Conservation (phyloP, 176 grass and related monocot species). For the Oryza officinalis region DNA sequence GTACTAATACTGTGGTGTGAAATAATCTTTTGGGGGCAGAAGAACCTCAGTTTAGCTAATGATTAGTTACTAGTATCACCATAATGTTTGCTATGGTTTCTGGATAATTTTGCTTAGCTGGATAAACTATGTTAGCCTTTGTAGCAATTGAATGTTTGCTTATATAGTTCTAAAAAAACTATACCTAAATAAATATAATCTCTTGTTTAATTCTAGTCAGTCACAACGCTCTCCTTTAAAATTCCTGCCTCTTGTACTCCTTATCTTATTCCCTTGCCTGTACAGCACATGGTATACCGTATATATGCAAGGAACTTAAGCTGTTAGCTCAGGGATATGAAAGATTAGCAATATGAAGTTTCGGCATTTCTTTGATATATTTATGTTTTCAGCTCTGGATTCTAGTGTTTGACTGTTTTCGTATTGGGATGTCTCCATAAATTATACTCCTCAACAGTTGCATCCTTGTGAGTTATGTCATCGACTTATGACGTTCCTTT, state of each 20-base stretch:
- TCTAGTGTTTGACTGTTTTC: not conserved
- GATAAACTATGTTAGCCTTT: not conserved
- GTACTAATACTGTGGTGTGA: not conserved
- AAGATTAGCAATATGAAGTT: conserved; percentile 3
- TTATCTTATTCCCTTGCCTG: not conserved
- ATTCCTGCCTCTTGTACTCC: not conserved
- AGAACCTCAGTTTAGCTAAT: not conserved
- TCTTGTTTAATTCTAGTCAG: not conserved
- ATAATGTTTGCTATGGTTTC: not conserved
- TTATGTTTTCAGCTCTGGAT: not conserved
- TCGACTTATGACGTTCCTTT: not conserved
- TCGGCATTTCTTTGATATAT: conserved; percentile 2
- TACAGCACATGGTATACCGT: not conserved
- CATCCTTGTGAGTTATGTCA: not conserved
- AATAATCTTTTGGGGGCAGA: conserved; percentile 12
- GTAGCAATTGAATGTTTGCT: not conserved
- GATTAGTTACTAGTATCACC: not conserved
- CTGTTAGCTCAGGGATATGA: not conserved
- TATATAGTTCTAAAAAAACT: not conserved
- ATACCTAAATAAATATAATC: not conserved
- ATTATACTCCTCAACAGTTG: not conserved
- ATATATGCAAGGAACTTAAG: not conserved
- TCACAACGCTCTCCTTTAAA: not conserved
- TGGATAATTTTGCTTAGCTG: not conserved
- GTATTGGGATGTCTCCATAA: not conserved